A percentile compares a stretch with the other conserved stretches of the same genome.
phyloP scores from a whole-genome alignment of 2,329 filamentous ascomycete species.

The Chalara sp. region DNA sequence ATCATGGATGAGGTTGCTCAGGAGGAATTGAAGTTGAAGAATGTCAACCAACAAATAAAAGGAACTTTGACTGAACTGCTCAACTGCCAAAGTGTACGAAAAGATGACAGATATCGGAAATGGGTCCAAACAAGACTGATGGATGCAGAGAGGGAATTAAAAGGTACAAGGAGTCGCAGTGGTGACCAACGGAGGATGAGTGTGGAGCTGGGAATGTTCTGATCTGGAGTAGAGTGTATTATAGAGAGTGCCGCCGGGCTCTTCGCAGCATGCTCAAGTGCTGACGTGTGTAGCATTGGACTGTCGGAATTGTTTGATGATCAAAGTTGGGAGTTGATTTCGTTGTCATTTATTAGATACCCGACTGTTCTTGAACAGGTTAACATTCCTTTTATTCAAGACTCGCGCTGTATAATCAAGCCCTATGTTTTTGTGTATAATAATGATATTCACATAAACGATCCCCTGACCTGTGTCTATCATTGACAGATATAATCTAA shows the following conservation, averaged over 20 bases:
- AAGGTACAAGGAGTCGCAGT: conserved; percentile 16
- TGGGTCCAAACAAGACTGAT: conserved; percentile 47
- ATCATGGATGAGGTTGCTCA: conserved; percentile 17
- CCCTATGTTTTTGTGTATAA: too few species aligned
- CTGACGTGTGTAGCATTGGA: neutral
- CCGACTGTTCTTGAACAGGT: too few species aligned
- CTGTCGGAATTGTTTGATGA: neutral
- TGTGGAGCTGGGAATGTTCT: conserved; percentile 4
- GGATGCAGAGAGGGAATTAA: conserved; percentile 43
- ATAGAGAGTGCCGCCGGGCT: neutral
- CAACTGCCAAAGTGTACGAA: conserved; percentile 42
- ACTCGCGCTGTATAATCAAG: too few species aligned
- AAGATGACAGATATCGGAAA: conserved; percentile 37
- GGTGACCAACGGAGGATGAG: conserved; percentile 17
- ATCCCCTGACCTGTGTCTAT: too few species aligned
- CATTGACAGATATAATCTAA: too few species aligned
- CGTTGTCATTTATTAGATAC: too few species aligned
- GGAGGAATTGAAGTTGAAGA: conserved; percentile 32
- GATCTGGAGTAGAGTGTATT: conserved; percentile 1
- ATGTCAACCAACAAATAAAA: conserved; percentile 47
- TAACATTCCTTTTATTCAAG: too few species aligned
- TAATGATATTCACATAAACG: too few species aligned
- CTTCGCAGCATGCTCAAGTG: neutral
- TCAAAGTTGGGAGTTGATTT: too few species aligned
- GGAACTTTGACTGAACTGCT: conserved; percentile 45